A percentile compares a stretch with the other conserved stretches of the same genome.
phyloP scores from a whole-genome alignment of 805 yeast genomes.

The Priceomyces castillae region DNA sequence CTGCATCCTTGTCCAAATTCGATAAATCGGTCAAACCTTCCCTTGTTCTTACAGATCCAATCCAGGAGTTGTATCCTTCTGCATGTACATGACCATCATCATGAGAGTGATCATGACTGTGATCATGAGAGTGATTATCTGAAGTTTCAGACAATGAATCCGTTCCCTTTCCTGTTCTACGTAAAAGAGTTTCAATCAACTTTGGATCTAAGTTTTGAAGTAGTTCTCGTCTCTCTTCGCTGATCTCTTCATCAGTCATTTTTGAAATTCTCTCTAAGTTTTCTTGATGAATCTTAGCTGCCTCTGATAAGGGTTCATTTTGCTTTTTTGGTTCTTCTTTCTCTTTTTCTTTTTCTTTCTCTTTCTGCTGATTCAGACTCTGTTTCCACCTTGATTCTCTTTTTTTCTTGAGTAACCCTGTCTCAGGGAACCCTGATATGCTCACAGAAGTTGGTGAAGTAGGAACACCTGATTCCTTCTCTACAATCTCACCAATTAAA shows the following conservation, averaged over 20 bases:
- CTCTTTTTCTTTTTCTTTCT: too few species aligned
- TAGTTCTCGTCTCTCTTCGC: constrained; percentile 63
- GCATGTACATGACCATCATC: constrained; percentile 33
- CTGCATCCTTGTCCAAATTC: constrained; percentile 32
- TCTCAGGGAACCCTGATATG: constrained; percentile 36
- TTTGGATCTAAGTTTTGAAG: constrained; percentile 66
- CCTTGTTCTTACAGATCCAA: constrained; percentile 39
- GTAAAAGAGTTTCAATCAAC: constrained; percentile 55
- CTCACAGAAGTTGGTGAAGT: constrained; percentile 27
- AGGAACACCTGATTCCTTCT: constrained; percentile 46
- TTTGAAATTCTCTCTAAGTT: constrained; percentile 58
- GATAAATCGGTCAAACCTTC: constrained; percentile 31
- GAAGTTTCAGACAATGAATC: constrained; percentile 6
- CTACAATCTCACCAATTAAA: constrained; percentile 70
- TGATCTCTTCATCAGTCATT: constrained; percentile 67
- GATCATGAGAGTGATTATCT: too few species aligned
- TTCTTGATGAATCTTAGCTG: constrained; percentile 74
- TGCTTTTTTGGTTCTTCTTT: constrained; percentile 14
- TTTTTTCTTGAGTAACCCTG: constrained; percentile 21
- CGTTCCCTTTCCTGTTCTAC: constrained; percentile 52
- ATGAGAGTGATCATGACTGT: constrained; percentile 14
- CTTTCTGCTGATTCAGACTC: constrained; percentile 26
- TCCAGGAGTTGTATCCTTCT: constrained; percentile 43
- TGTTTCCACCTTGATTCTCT: constrained; percentile 52
- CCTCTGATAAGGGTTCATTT: constrained; percentile 45